A percentile compares a stretch with the other conserved stretches of the same genome.
Conservation (phyloP, 768 basidiomycete species). For the Omphalotus guepiniiformis region DNA sequence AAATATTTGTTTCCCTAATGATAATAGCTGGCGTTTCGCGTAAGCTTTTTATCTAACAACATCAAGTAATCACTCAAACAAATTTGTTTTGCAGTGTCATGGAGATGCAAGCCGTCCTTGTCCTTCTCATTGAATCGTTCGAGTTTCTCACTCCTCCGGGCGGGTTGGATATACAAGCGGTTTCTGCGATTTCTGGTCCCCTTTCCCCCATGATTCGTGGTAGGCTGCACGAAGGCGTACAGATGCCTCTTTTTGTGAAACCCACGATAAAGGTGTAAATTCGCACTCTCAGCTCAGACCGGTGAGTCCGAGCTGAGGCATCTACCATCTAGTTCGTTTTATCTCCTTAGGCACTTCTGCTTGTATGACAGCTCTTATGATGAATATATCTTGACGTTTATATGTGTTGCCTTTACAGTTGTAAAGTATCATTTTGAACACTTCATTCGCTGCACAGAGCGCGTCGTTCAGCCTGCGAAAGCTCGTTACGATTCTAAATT, state of each 20-base stretch:
- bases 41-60: constrained; percentile 9
- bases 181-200: background rate
- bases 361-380: too few species aligned
- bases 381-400: too few species aligned
- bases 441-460: too few species aligned
- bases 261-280: too few species aligned
- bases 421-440: too few species aligned
- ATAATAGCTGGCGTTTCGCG: constrained; percentile 17
- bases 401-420: too few species aligned
- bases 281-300: too few species aligned
- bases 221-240: constrained; percentile 1
- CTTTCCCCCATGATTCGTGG: background rate
- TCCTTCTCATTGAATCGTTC: constrained; percentile 34
- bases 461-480: too few species aligned
- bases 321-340: too few species aligned
- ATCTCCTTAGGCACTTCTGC: too few species aligned
- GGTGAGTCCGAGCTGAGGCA: too few species aligned
- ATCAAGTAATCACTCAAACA: background rate
- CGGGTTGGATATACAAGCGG: background rate
- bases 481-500: too few species aligned
- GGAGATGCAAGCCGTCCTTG: constrained; percentile 41
- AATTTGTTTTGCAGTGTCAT: constrained; percentile 18
- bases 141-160: constrained; percentile 29
- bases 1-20: background rate
- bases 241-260: constrained; percentile 9